Conservation (phyloP, 1,284 basidiomycete genomes). For the Puccinia novopanici region DNA sequence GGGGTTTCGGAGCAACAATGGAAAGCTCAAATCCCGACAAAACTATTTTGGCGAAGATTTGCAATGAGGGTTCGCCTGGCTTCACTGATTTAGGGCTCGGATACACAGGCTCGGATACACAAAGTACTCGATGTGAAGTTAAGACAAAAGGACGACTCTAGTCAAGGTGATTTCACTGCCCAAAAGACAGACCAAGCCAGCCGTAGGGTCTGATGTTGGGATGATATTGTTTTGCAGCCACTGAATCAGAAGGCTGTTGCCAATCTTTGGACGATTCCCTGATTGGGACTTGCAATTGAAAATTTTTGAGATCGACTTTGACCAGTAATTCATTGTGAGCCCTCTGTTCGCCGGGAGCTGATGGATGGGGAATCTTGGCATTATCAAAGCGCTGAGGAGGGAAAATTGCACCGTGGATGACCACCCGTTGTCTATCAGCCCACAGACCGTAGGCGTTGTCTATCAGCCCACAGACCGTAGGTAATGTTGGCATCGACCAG, state of each 20-base stretch:
- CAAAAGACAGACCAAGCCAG: constrained; percentile 73
- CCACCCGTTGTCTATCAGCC: constrained; percentile 83
- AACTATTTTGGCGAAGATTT: constrained; percentile 22
- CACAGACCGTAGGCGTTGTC: constrained; percentile 91
- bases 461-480: constrained; percentile 92
- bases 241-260: background rate
- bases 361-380: constrained; percentile 64
- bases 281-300: constrained; percentile 77
- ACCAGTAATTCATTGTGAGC: constrained; percentile 76
- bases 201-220: constrained; percentile 64
- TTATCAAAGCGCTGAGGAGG: constrained; percentile 77
- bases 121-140: background rate
- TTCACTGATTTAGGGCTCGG: too few relatives aligned
- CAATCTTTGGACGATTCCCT: constrained; percentile 77
- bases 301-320: constrained; percentile 76
- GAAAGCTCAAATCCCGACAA: constrained; percentile 36
- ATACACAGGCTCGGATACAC: too few relatives aligned
- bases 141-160: constrained; percentile 46
- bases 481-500: constrained; percentile 72
- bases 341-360: constrained; percentile 76
- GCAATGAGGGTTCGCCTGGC: background rate
- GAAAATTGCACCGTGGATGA: constrained; percentile 74
- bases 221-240: background rate
- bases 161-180: constrained; percentile 80
- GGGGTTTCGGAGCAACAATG: constrained; percentile 27